Percentiles rank a stretch among this genome's conserved stretches.
These are phyloP conservation scores for Picea sitchensis DNA, from an alignment of 75 land plant species.

Conservation along the genomic window DNA sequence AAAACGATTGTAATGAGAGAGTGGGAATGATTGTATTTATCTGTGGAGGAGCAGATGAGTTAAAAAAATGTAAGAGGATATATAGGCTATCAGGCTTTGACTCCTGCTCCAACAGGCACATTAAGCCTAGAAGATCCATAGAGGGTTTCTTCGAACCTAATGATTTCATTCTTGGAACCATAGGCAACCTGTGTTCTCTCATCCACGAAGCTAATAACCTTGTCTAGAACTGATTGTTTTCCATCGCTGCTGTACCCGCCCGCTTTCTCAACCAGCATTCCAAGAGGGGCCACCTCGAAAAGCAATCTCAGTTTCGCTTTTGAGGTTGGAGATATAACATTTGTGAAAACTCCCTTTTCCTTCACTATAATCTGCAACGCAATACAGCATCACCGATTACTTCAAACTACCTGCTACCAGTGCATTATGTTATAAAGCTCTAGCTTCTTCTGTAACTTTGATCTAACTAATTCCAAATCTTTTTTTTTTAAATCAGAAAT, in stretches of 20 bases:
- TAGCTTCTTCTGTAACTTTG: no score
- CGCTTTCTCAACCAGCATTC: conserved; percentile 84
- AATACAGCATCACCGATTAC: neutral
- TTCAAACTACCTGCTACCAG: no score
- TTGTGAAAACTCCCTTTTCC: conserved; percentile 96
- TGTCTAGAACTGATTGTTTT: conserved; percentile 76
- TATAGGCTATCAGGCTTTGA: conserved; percentile 32
- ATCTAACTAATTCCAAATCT: no score
- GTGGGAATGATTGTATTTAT: no score
- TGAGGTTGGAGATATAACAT: conserved; percentile 84
- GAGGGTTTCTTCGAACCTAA: conserved; percentile 88
- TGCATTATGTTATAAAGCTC: no score
- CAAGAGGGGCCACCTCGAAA: conserved; percentile 96
- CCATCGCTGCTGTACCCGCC: conserved; percentile 99
- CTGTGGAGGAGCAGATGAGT: no score
- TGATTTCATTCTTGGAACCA: conserved; percentile 95
- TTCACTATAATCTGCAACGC: conserved; percentile 83
- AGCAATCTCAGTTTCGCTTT: conserved; percentile 92
- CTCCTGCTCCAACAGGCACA: conserved; percentile 54
- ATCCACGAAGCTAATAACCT: conserved; percentile 61
- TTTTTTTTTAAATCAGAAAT: no score
- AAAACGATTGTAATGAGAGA: no score
- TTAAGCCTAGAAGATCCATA: conserved; percentile 88
- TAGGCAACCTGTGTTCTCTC: conserved; percentile 97
- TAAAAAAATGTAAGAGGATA: neutral